phyloP scores from a whole-genome alignment of 2,329 filamentous ascomycete genomes.

The Colletotrichum tofieldiae region DNA sequence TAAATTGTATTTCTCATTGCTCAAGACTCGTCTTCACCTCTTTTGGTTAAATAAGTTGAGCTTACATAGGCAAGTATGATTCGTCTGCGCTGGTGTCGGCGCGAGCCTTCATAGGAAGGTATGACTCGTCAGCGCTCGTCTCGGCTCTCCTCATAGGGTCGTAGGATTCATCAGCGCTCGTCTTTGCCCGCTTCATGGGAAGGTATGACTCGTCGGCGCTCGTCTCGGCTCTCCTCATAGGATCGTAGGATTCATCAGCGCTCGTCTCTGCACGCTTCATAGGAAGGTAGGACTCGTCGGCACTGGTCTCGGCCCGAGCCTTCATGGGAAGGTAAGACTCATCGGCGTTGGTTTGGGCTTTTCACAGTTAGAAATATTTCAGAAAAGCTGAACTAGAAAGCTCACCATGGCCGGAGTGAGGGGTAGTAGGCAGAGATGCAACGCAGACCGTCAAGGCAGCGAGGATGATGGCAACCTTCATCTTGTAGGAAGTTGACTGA shows the following conservation, averaged over 20 bases:
- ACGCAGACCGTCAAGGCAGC: conserved; percentile 25
- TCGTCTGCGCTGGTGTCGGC: conserved; percentile 29
- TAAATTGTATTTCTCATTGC: background rate
- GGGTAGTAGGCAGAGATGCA: conserved; percentile 18
- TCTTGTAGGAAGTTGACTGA: background rate
- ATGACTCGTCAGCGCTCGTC: conserved; percentile 28
- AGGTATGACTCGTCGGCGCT: conserved; percentile 31
- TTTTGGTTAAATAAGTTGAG: background rate
- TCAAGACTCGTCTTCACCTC: too few relatives aligned
- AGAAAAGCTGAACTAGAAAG: background rate
- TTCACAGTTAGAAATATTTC: background rate
- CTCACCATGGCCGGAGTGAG: conserved; percentile 23
- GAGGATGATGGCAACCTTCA: conserved; percentile 26
- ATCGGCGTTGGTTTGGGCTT: conserved; percentile 24
- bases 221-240: conserved; percentile 20
- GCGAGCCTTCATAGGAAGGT: conserved; percentile 17
- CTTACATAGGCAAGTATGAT: conserved; percentile 28
- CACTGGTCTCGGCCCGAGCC: conserved; percentile 20
- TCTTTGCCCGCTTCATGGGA: conserved; percentile 27
- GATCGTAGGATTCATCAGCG: conserved; percentile 31
- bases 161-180: conserved; percentile 33
- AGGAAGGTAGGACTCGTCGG: conserved; percentile 33
- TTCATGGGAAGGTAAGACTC: conserved; percentile 39
- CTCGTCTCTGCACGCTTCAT: conserved; percentile 31
- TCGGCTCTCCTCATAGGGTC: conserved; percentile 18